Conservation (phyloP, 352 stramenopile genomes). For the Pythium aristosporum region DNA sequence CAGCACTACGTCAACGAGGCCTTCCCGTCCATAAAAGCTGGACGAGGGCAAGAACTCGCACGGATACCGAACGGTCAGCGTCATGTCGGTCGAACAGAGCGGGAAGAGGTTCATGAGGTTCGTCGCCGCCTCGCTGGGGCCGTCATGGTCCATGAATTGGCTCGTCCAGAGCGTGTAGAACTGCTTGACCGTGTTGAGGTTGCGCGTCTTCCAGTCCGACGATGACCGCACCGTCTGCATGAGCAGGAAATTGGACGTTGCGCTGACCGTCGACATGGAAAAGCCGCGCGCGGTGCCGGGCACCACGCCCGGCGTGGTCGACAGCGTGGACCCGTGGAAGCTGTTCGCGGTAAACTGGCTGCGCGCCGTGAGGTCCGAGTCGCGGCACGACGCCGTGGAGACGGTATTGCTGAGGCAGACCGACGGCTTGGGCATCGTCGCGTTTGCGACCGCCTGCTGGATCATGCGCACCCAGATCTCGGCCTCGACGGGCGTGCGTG, state of each 20-base stretch:
- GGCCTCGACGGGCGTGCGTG: slow-evolving; percentile 72
- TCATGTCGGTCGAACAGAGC: slow-evolving; percentile 80
- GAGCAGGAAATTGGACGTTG: slow-evolving; percentile 35
- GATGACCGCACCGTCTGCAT: slow-evolving; percentile 76
- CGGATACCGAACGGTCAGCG: slow-evolving; percentile 71
- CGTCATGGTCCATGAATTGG: slow-evolving; percentile 64
- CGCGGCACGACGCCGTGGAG: slow-evolving; percentile 39
- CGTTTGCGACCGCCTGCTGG: slow-evolving; percentile 68
- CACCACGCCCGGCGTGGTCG: background rate
- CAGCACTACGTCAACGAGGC: slow-evolving; percentile 76
- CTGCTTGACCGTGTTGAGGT: slow-evolving; percentile 78
- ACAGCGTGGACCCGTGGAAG: slow-evolving; percentile 14
- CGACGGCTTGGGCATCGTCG: slow-evolving; percentile 44
- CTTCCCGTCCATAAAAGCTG: slow-evolving; percentile 78
- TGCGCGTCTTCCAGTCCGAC: slow-evolving; percentile 80
- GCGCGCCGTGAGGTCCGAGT: slow-evolving; percentile 52
- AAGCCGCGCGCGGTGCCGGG: slow-evolving; percentile 5
- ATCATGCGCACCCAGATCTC: slow-evolving; percentile 87
- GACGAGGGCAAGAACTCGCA: slow-evolving; percentile 77
- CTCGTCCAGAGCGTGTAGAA: slow-evolving; percentile 83
- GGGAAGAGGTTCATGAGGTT: slow-evolving; percentile 79
- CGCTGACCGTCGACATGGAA: slow-evolving; percentile 9
- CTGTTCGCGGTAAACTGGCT: slow-evolving; percentile 24
- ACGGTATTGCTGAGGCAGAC: slow-evolving; percentile 49
- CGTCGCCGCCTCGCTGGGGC: slow-evolving; percentile 43